phyloP scores from a whole-genome alignment of 768 basidiomycete species.

The Leccinellum albellum region DNA sequence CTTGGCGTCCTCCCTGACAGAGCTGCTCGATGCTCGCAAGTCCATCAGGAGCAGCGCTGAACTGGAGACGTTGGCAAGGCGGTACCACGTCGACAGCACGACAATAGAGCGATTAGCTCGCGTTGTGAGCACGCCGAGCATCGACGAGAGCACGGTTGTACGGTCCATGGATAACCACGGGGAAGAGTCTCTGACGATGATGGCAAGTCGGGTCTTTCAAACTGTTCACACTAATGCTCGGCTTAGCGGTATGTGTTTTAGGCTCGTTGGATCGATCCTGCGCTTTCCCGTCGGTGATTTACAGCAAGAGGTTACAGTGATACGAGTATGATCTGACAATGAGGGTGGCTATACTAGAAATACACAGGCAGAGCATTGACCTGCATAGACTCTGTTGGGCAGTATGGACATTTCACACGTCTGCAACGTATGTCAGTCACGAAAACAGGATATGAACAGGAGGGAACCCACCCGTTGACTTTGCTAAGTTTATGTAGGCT shows the following conservation, averaged over 20 bases:
- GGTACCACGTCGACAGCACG: slow-evolving; percentile 52
- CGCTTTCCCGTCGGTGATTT: background rate
- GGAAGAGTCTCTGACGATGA: slow-evolving; percentile 48
- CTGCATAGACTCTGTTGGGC: slow-evolving; percentile 73
- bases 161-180: slow-evolving; percentile 51
- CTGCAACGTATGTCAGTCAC: slow-evolving; percentile 36
- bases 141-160: slow-evolving; percentile 44
- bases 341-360: slow-evolving; percentile 41
- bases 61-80: slow-evolving; percentile 47
- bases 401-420: slow-evolving; percentile 95
- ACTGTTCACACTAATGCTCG: background rate
- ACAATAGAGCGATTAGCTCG: slow-evolving; percentile 50
- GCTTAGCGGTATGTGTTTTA: slow-evolving; percentile 3
- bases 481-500: slow-evolving; percentile 88
- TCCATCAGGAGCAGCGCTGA: slow-evolving; percentile 37
- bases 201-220: slow-evolving; percentile 36
- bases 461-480: slow-evolving; percentile 65
- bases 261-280: slow-evolving; percentile 30
- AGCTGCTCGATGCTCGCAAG: slow-evolving; percentile 65
- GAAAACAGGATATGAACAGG: background rate
- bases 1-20: slow-evolving; percentile 47
- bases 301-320: background rate
- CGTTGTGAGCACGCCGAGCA: slow-evolving; percentile 63
- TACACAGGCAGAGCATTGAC: slow-evolving; percentile 57
- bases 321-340: slow-evolving; percentile 1